Evolutionary conservation across 2,329 filamentous ascomycete species (phyloP).

Genomic region (Colletotrichum melonis): DNA sequence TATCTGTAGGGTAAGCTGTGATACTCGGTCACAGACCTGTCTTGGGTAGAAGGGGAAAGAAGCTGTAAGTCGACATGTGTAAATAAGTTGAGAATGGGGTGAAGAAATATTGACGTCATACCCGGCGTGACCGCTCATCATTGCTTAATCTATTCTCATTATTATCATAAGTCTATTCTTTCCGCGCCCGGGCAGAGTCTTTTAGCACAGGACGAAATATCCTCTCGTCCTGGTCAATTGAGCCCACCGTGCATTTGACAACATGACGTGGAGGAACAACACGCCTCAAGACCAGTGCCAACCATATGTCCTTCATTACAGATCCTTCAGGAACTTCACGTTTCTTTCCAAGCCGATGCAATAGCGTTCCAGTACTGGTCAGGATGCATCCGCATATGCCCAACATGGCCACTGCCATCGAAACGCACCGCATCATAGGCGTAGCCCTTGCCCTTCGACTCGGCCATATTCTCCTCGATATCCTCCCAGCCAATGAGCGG

Average conservation of each 20-base stretch:
- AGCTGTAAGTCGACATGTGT: no score
- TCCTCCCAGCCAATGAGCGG: slow-evolving; percentile 66
- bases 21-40: no score
- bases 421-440: slow-evolving; percentile 63
- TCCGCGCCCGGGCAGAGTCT: neutral
- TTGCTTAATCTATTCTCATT: neutral
- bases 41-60: no score
- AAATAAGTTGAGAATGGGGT: no score
- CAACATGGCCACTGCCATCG: slow-evolving; percentile 69
- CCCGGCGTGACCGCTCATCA: neutral
- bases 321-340: neutral
- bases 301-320: neutral
- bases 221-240: neutral
- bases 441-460: slow-evolving; percentile 61
- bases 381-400: slow-evolving; percentile 67
- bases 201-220: neutral
- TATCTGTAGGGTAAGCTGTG: no score
- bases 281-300: no score
- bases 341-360: slow-evolving; percentile 40
- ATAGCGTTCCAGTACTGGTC: slow-evolving; percentile 68
- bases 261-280: no score
- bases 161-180: neutral
- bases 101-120: neutral
- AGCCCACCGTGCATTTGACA: no score
- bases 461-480: slow-evolving; percentile 64